Base-by-base conservation (phyloP, 2,329 filamentous ascomycete genomes). In the Capronia coronata region DNA sequence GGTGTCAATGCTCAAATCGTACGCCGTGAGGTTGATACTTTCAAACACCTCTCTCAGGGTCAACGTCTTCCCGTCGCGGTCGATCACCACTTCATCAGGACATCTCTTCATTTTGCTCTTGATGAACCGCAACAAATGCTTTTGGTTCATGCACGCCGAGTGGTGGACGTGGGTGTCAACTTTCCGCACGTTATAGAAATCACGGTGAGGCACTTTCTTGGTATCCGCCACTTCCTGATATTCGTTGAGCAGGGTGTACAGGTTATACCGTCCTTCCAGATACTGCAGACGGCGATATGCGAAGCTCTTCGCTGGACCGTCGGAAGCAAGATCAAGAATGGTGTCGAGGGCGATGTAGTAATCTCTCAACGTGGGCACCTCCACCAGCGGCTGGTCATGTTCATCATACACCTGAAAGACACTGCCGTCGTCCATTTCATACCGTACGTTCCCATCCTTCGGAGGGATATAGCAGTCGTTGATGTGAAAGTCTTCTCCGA, bases 91-190 rank as follows among this genome's bases (percentile, higher is more conserved):
- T 70, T 98, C 93, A 62, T 97, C 87, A 0, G 90, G 89, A 14
- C 80, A 93, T 69, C 95, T 98, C 78, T 96, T 97, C 88, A 98
- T 96, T 72, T 98, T 98, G 70, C 89, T 95, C 71, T 98, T 98
- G 74, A 98, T 98, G 70, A 98, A 98, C 47, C 93, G 87, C 53
- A 98, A 74, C 49, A 98, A 72, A 76, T 98, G 93, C 71, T 98
- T 98, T 69, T 98, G 93, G 65, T 98, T 98, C 93, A 98, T 98
- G 67, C 93, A 98, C 19, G 93, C 93, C 13, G 93, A 98, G 68
- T 98, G 93, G 66, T 98, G 93, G 61, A 98, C 93, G 76, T 98
- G 93, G 7, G 93, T 98, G 65, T 98, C 93, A 43, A 98, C 93
- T 68, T 98, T 98, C 65, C 93, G 80, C 42, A 98, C 93, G 64